A percentile compares a stretch with the other conserved stretches of the same genome.
phyloP scores from a whole-genome alignment of 768 basidiomycete species.

The Lyophyllum decastes region DNA sequence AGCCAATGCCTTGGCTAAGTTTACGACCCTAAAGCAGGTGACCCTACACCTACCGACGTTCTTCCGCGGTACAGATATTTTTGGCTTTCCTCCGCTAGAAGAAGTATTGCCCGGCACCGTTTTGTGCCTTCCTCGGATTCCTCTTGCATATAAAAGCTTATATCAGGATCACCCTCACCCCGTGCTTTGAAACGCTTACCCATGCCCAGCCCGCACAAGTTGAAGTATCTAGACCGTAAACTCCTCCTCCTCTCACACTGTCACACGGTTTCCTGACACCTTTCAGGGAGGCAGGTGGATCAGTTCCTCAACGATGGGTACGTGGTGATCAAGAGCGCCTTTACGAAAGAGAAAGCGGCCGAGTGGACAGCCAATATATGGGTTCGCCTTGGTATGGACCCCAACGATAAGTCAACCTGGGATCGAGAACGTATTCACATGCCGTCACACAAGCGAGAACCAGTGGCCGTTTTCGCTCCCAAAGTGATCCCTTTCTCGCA shows the following conservation, averaged over 20 bases:
- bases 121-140: not conserved
- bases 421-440: slow-evolving; percentile 52
- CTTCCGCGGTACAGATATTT: not conserved
- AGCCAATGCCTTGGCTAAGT: not conserved
- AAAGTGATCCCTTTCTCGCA: slow-evolving; percentile 34
- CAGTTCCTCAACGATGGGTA: slow-evolving; percentile 60
- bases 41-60: not conserved
- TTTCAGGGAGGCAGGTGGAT: slow-evolving; percentile 46
- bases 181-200: not conserved
- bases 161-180: not conserved
- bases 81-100: not conserved
- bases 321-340: slow-evolving; percentile 52
- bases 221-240: slow-evolving; percentile 40
- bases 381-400: slow-evolving; percentile 52
- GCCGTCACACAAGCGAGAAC: slow-evolving; percentile 50
- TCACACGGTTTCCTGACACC: not conserved
- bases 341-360: slow-evolving; percentile 50
- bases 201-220: slow-evolving; percentile 14
- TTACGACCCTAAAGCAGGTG: not conserved
- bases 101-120: not conserved
- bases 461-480: slow-evolving; percentile 51
- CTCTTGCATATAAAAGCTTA: not conserved
- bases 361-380: slow-evolving; percentile 54
- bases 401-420: slow-evolving; percentile 58
- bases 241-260: slow-evolving; percentile 4